Percentiles rank a stretch among this genome's conserved stretches.
Evolutionary conservation across 805 yeast species (phyloP).

Genomic region (Kluyveromyces lactis): DNA sequence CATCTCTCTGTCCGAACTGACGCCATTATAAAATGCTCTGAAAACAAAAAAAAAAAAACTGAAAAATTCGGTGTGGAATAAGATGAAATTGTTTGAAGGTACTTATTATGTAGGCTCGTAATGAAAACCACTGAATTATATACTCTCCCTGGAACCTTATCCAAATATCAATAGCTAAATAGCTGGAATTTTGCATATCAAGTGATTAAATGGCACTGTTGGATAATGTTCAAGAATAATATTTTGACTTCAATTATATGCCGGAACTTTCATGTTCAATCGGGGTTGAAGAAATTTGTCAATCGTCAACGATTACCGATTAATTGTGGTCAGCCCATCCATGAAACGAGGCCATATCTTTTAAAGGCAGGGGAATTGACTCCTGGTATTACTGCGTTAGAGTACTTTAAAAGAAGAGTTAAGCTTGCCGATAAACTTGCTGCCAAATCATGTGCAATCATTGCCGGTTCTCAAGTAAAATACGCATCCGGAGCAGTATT

Average conservation of each 20-base stretch:
- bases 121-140: no score
- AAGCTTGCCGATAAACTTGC: constrained; percentile 52
- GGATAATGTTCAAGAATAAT: not conserved
- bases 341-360: constrained; percentile 75
- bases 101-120: no score
- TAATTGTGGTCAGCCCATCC: constrained; percentile 76
- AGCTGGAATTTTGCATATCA: no score
- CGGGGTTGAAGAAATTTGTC: constrained; percentile 3
- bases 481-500: constrained; percentile 88
- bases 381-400: constrained; percentile 78
- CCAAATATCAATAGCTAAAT: no score
- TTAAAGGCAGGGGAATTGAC: constrained; percentile 74
- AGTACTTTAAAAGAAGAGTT: constrained; percentile 67
- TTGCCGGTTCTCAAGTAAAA: constrained; percentile 64
- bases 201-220: no score
- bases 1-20: no score
- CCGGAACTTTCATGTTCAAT: not conserved
- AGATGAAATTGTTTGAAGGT: no score
- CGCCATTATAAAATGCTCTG: no score
- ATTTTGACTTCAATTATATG: not conserved
- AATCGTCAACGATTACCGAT: constrained; percentile 20
- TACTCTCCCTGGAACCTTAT: no score
- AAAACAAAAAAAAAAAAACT: no score
- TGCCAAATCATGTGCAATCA: constrained; percentile 56
- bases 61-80: no score